A percentile compares a stretch with the other conserved stretches of the same genome.
Evolutionary conservation across 2,329 filamentous ascomycete genomes (phyloP).

Genomic region (Dactylonectria estremocensis): DNA sequence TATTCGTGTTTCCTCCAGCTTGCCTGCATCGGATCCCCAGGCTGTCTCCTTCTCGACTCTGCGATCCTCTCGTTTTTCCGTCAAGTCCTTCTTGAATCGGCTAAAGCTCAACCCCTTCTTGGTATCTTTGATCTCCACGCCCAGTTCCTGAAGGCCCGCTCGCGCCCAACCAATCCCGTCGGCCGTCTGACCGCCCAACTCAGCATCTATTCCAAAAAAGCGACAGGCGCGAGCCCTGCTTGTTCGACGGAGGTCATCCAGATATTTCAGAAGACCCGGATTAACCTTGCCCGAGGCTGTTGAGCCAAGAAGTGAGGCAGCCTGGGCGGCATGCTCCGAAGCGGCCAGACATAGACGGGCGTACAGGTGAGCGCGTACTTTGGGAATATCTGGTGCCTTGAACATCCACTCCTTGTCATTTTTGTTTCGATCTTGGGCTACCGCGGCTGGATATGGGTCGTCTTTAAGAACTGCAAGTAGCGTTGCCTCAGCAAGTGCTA

Average conservation of each 20-base stretch:
- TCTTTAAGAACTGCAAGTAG: slow-evolving; percentile 93
- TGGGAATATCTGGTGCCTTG: slow-evolving; percentile 87
- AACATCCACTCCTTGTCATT: slow-evolving; percentile 98
- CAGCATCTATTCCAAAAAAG: slow-evolving; percentile 92
- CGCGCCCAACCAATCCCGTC: slow-evolving; percentile 89
- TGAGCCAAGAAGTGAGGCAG: slow-evolving; percentile 66
- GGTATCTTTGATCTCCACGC: slow-evolving; percentile 67
- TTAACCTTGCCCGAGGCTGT: slow-evolving; percentile 68
- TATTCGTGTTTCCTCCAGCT: slow-evolving; percentile 86
- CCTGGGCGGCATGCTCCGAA: slow-evolving; percentile 87
- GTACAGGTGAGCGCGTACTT: slow-evolving; percentile 90
- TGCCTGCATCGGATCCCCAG: slow-evolving; percentile 89
- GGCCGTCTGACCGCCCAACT: slow-evolving; percentile 85
- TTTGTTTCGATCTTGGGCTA: slow-evolving; percentile 86
- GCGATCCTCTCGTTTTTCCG: slow-evolving; percentile 84
- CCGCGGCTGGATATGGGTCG: slow-evolving; percentile 89
- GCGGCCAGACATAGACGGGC: slow-evolving; percentile 90
- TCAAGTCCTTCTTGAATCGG: slow-evolving; percentile 80
- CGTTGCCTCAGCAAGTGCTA: slow-evolving; percentile 90
- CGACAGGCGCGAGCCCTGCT: slow-evolving; percentile 88
- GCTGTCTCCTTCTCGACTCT: slow-evolving; percentile 80
- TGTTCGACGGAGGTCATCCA: slow-evolving; percentile 81
- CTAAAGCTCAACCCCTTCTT: slow-evolving; percentile 72
- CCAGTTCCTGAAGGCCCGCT: slow-evolving; percentile 83
- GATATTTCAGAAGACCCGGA: slow-evolving; percentile 78